phyloP scores from a whole-genome alignment of 176 grass and related monocot species.

The Cenchrus americanus region DNA sequence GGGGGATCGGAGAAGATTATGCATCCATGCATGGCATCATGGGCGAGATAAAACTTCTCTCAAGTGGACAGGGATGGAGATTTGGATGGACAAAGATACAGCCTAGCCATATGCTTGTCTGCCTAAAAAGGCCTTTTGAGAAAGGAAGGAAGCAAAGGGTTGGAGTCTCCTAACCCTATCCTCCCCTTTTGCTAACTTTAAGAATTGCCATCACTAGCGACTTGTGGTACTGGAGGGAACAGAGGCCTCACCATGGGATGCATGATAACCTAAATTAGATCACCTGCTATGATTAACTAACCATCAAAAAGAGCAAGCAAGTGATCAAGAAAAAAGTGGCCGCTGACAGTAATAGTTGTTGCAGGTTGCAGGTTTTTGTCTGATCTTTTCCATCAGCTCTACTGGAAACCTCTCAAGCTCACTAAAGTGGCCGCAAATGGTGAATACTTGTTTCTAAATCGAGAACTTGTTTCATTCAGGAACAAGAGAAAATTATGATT shows the following conservation, averaged over 20 bases:
- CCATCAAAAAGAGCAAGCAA: background rate
- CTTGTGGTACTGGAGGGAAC: slow-evolving; percentile 10
- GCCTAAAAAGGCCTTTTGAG: slow-evolving; percentile 40
- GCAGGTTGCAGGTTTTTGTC: background rate
- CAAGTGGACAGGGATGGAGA: slow-evolving; percentile 18
- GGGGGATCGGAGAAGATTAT: background rate
- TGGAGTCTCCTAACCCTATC: slow-evolving; percentile 42
- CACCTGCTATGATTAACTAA: background rate
- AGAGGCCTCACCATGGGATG: background rate
- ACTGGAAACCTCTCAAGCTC: background rate
- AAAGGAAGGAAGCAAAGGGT: slow-evolving; percentile 29
- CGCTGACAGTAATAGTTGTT: background rate
- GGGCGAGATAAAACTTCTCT: background rate
- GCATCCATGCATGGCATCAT: background rate
- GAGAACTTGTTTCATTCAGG: background rate
- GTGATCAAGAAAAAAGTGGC: background rate
- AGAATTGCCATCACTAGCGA: slow-evolving; percentile 34
- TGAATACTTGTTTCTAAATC: background rate
- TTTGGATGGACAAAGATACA: slow-evolving; percentile 40
- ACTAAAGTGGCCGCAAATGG: background rate
- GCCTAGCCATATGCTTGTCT: slow-evolving; percentile 45
- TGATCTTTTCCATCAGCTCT: background rate
- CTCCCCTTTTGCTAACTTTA: slow-evolving; percentile 30
- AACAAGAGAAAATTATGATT: background rate
- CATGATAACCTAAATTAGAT: slow-evolving; percentile 39